Base-by-base conservation (phyloP, 139 green algal species). In the Ulvella scutata region DNA sequence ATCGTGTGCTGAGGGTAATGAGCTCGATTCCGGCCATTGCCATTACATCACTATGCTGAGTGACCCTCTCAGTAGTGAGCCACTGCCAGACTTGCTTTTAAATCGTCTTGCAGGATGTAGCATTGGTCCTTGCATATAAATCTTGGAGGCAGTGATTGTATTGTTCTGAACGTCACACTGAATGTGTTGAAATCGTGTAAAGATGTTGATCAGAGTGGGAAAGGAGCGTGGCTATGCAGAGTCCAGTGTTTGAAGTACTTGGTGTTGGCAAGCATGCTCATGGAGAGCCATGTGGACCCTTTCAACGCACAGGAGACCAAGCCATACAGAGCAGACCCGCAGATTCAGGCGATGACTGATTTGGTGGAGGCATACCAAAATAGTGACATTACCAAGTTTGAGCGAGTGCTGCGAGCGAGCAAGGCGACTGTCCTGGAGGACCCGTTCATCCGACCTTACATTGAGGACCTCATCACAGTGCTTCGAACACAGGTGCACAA, bases 221-320 rank as follows among this genome's bases (percentile, higher is more conserved):
- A n/a, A n/a, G n/a, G n/a, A n/a, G n/a, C n/a, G n/a, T n/a, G n/a
- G n/a, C n/a, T n/a, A n/a, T 67, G 51, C 17, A 67, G 94, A 2
- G 90, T 97, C 73, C 88, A 94, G 79, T 98, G 94, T 82, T 88
- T 99, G 78, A 98, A 99, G 85, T 98, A 98, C 86, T 83, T 98
- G 78, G 94, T 98, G 80, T 86, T 98, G 81, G 92, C 93, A 37
- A 90, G 88, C 82, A 99, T 99, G 94, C 87, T 99, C 21, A 98
- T 98, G 91, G 88, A 97, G 85, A 89, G 79, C 81, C 82, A 87
- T 28, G 92, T 98, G 72, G 92, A 98, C 84, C 94, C 94, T 3
- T 98, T 98, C 78, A 91, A 97, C 74, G 91, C 93, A 7, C 90
- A 91, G 79, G 94, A 98, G 80, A 88, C 92, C 23, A 89, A 90